Conservation (phyloP, 164 flowering plant genomes). For the Vitis vinifera region DNA sequence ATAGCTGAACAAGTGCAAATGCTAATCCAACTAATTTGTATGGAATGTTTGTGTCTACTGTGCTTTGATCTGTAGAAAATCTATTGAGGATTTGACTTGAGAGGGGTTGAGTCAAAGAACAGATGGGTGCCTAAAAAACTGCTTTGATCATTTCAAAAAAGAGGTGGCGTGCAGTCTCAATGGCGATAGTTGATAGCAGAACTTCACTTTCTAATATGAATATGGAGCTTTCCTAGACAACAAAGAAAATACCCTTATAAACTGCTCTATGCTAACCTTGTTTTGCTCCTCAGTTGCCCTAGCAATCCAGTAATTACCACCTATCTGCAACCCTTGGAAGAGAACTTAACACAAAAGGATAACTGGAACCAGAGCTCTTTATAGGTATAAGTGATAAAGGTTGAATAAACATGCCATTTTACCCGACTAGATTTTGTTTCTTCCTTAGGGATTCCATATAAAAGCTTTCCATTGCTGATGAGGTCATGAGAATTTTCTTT, state of each 20-base stretch:
- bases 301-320: conserved; percentile 90
- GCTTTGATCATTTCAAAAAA: conserved; percentile 61
- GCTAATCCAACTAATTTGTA: conserved; percentile 80
- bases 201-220: conserved; percentile 78
- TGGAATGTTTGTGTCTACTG: conserved; percentile 78
- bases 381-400: conserved; percentile 64
- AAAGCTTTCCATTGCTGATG: conserved; percentile 4
- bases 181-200: conserved; percentile 62
- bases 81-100: conserved; percentile 74
- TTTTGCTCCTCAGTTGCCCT: conserved; percentile 65
- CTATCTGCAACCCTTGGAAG: conserved; percentile 78
- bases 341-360: conserved; percentile 69
- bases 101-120: conserved; percentile 76
- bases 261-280: conserved; percentile 35
- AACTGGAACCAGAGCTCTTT: conserved; percentile 78
- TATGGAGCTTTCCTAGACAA: conserved; percentile 70
- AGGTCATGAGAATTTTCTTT: conserved; percentile 35
- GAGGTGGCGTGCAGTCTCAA: conserved; percentile 68
- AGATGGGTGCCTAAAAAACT: conserved; percentile 73
- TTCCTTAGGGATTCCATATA: conserved; percentile 39
- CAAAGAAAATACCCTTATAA: conserved; percentile 55
- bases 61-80: conserved; percentile 82
- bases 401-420: conserved; percentile 66
- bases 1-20: conserved; percentile 73
- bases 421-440: conserved; percentile 69